Evolutionary conservation across 495 filamentous ascomycete species (phyloP), one percentile per base, ranked within the genome.

Genomic region (Glonium stellatum): DNA sequence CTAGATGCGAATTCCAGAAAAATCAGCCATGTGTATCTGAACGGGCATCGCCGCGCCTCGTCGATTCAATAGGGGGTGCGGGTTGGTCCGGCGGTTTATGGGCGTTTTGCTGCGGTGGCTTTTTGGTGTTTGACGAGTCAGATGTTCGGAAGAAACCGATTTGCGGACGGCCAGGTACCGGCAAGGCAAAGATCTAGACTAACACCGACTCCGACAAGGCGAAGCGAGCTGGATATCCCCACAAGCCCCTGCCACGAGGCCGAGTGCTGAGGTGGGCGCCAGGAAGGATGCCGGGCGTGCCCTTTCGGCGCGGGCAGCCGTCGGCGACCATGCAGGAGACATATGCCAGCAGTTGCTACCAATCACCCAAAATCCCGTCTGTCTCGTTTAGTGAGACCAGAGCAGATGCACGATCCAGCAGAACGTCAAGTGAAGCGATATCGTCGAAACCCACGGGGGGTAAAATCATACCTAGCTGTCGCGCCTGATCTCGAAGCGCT

Each of bases 131-230:
- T 1, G 11, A 23, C 47, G 47, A 50, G 47, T 50, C 47, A 50
- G 46, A 22, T 9, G 6, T 15, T 8, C 21, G 18, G 47, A 21
- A 50, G 12, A 39, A 15, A 15, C 8, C 36, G 36, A 23, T 21
- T 50, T 18, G 48, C 15, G 48, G 48, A 22, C 12, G n/a, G 48
- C 19, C 48, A 51, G 21, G 48, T 6, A 51, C 48, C 21, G 48
- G 48, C 19, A 2, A 1, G 21, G 27, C 27, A 25, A 25, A 44
- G 21, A 51, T 51, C 48, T 51, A 23, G 48, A 51, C 47, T 21
- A 23, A 21, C 12, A 50, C 23, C 47, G 47, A 50, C 21, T 51
- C 48, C 48, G 48, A 44, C 48, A 51, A 8, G 48, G 48, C 48
- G 10, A 51, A 15, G 19, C 48, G 48, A 51, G 44, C 27, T 31